Conservation (phyloP, 441 rosid genomes). For the Mallotus japonicus region DNA sequence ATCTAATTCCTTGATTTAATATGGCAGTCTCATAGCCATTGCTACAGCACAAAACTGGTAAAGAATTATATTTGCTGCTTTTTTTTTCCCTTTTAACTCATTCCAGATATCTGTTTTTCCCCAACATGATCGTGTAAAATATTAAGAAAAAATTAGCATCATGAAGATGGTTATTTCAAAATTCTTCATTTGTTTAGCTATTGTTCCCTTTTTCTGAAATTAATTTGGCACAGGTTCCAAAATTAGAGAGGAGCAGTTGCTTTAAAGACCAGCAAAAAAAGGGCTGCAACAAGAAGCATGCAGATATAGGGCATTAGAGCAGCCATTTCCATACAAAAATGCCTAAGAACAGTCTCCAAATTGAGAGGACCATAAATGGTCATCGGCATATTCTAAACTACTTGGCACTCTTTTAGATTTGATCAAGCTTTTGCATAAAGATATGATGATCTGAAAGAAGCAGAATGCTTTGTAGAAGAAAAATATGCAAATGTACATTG, state of each 20-base stretch:
- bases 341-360: not conserved
- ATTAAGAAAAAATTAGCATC: not conserved
- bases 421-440: conserved; percentile 14
- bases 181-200: not conserved
- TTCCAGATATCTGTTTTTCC: not conserved
- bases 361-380: conserved; percentile 3
- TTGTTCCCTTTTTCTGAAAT: not conserved
- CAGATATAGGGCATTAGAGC: not conserved
- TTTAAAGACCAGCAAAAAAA: not conserved
- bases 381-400: not conserved
- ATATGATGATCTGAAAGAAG: not conserved
- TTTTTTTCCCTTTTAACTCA: not conserved
- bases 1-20: not conserved
- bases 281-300: not conserved
- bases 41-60: not conserved
- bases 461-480: not conserved
- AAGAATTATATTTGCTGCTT: not conserved
- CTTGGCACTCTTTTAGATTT: not conserved
- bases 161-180: not conserved
- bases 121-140: not conserved
- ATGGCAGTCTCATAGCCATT: not conserved
- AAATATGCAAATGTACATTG: not conserved
- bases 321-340: not conserved
- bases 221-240: not conserved
- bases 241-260: not conserved